Base-by-base conservation (phyloP, 2,329 filamentous ascomycete genomes). In the Rugonectria rugulosa region DNA sequence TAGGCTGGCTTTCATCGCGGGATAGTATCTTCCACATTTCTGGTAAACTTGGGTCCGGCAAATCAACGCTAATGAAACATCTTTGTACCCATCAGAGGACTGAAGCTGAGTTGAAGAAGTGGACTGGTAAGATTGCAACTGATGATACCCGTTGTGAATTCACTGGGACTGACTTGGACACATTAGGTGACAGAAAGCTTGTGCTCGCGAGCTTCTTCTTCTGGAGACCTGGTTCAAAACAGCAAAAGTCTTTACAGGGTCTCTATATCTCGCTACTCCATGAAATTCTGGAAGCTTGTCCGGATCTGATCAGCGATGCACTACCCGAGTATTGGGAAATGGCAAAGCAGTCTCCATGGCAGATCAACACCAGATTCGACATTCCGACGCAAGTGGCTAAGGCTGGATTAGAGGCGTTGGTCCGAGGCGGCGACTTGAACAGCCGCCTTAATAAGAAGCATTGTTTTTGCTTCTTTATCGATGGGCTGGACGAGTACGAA, bases 41-140 rank as follows among this genome's bases (percentile, higher is more conserved):
- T 7, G 77, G 77, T 2, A 77, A 78, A 38, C 64, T 75, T 0
- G 75, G 76, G 6, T 72, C 72, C 1, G 77, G 76, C 0, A 79
- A 79, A 49, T 78, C 75, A 1, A 78, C 75, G 0, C 53, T 78
- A 11, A 74, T 78, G 72, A 76, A 75, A 34, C 73, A 68, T 36
- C 47, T 77, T 7, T 54, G 29, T 21, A 44, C 62, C 3, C 27
- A 70, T 43, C 2, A 21, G 0, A 21, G 29, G 0, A 73, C 71
- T 0, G 15, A 17, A 0, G 4, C 58, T 1, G 26, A 40, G 3
- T 55, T 76, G 1, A 7, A 51, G 10, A 3, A 21, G 1, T 79
- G 76, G 75, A 66, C 72, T 0, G 54, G 44, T 0, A 14, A 43
- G 0, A n/a, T n/a, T n/a, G n/a, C n/a, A n/a, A n/a, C 10, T 32